Evolutionary conservation across 768 basidiomycete species (phyloP), one percentile per base, ranked within the genome.

Genomic region (Suillus subalutaceus): DNA sequence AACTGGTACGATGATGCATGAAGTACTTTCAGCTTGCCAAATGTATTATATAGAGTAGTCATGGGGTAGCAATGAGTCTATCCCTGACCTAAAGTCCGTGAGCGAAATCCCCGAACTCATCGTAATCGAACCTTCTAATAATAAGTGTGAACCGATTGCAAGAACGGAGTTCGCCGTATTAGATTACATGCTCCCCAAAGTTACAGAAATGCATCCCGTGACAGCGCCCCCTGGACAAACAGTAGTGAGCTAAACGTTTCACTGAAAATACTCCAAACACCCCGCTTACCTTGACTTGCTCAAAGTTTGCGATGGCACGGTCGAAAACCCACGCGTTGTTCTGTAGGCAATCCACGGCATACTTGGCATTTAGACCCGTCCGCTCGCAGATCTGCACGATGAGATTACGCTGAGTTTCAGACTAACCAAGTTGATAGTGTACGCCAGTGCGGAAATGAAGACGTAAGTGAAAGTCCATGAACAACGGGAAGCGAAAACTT

Each of bases 321-420:
- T 88, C 88, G 61, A 92, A 71, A 73, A 96, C 87, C 96, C 96
- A 99, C 9, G 80, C 87, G 73, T 96, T 97, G 59, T 88, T 89
- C 70, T 86, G 82, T 66, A 99, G 77, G 74, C 97, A 98, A 66
- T 97, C 89, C n/a, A 90, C 80, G 7, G 94, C 86, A 72, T 88
- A 97, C 70, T 86, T 84, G 18, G 86, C 85, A 67, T 92, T 97
- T 72, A 99, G 82, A 26, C 88, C 84, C 0, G 97, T 98, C 65
- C 85, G 84, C 59, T 86, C 81, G 71, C 87, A 87, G 38, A 97
- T 73, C 71, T 93, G 86, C 63, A 92, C 68, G 44, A 96, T 89
- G 13, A 92, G 77, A 46, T 83, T 79, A 30, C 91, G 87, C 72
- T 96, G 91, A 15, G 84, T 81, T 71, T 91, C 89, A 55, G 89